These are phyloP conservation scores for Gymnopilus dilepis DNA, from an alignment of 768 basidiomycete species.

Conservation along the genomic window DNA sequence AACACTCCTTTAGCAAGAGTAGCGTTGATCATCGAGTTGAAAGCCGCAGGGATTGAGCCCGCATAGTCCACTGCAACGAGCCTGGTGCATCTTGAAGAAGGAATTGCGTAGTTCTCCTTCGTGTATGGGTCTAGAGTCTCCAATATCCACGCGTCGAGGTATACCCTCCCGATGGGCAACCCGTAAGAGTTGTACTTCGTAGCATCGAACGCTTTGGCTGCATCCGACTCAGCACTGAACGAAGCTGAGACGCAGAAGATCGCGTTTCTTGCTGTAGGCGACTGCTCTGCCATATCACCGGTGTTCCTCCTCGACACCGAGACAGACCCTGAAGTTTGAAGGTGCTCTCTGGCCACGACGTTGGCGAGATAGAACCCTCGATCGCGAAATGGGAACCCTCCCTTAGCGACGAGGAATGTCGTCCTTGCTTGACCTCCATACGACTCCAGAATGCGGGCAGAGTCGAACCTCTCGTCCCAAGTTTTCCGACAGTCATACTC, in stretches of 20 bases:
- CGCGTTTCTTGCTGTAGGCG: constrained; percentile 54
- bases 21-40: constrained; percentile 86
- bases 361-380: constrained; percentile 85
- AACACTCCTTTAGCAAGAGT: constrained; percentile 74
- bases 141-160: constrained; percentile 93
- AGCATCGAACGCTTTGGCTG: constrained; percentile 55
- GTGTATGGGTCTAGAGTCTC: constrained; percentile 97
- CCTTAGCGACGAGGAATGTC: constrained; percentile 72
- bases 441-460: constrained; percentile 69
- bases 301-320: constrained; percentile 46
- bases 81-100: constrained; percentile 87
- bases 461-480: constrained; percentile 90
- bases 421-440: constrained; percentile 80
- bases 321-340: constrained; percentile 29
- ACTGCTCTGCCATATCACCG: constrained; percentile 40
- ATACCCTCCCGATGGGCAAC: constrained; percentile 80
- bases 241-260: constrained; percentile 88
- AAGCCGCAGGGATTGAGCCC: constrained; percentile 81
- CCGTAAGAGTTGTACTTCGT: constrained; percentile 77
- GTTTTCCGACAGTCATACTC: constrained; percentile 73
- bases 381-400: constrained; percentile 89
- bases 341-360: constrained; percentile 66
- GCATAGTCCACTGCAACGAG: constrained; percentile 87
- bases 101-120: constrained; percentile 91
- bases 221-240: constrained; percentile 67